These are phyloP conservation scores for Malus orientalis DNA, from an alignment of 306 rosid genomes.

Conservation along the genomic window DNA sequence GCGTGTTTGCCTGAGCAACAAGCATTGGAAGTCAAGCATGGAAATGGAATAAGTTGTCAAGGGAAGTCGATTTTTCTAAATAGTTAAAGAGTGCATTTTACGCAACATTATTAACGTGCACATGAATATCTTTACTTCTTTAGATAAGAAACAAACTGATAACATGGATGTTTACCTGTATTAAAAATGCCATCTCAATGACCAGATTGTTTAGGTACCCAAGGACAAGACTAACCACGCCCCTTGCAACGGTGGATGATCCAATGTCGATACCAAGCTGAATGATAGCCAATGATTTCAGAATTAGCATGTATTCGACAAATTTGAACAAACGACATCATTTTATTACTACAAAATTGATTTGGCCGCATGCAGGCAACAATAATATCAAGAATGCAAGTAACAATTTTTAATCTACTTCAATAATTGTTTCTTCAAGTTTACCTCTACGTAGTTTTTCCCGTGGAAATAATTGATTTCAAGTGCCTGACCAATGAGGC, in stretches of 20 bases:
- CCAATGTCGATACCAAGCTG: slow-evolving; percentile 76
- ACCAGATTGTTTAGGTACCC: slow-evolving; percentile 86
- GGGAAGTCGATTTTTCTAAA: neutral
- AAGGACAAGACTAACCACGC: slow-evolving; percentile 72
- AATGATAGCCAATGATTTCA: neutral
- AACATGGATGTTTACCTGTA: slow-evolving; percentile 48
- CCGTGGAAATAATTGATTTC: slow-evolving; percentile 59
- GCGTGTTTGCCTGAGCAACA: slow-evolving; percentile 55
- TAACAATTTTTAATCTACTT: neutral
- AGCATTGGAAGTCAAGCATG: neutral
- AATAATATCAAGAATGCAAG: neutral
- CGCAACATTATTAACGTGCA: neutral
- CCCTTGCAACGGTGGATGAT: slow-evolving; percentile 84
- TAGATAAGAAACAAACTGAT: neutral
- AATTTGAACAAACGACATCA: neutral
- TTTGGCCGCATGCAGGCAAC: neutral
- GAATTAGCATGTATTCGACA: neutral
- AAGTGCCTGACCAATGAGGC: slow-evolving; percentile 76
- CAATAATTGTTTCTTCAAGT: neutral
- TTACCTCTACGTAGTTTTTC: slow-evolving; percentile 83
- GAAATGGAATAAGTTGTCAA: neutral
- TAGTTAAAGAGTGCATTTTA: neutral
- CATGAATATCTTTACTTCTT: too few species aligned
- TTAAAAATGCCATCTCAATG: slow-evolving; percentile 85
- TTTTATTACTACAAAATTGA: neutral